These are phyloP conservation scores for Castanea crenata DNA, from an alignment of 306 rosid genomes.

Conservation along the genomic window DNA sequence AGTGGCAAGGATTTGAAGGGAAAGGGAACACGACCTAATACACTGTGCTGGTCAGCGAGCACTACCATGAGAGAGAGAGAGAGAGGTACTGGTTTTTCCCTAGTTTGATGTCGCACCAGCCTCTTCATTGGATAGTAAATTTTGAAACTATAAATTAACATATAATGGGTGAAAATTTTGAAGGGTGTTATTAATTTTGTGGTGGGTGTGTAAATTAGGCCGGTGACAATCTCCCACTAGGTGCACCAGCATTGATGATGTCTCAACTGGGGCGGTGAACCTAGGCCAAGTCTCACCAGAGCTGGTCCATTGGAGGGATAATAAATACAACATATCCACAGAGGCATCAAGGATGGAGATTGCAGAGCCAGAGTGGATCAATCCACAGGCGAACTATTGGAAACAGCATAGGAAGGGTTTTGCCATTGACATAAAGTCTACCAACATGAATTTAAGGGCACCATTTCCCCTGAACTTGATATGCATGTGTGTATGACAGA, in stretches of 20 bases:
- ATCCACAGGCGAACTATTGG: conserved; percentile 54
- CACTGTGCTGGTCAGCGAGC: no score
- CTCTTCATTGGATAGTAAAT: no score
- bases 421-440: conserved; percentile 29
- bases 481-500: no score
- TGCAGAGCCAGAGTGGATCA: conserved; percentile 42
- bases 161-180: no score
- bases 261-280: conserved; percentile 34
- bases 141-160: no score
- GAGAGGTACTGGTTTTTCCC: no score
- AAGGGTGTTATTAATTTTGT: not conserved
- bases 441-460: conserved; percentile 30
- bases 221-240: conserved; percentile 47
- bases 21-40: no score
- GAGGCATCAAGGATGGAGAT: conserved; percentile 33
- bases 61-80: no score
- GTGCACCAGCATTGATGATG: conserved; percentile 52
- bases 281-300: conserved; percentile 31
- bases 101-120: no score
- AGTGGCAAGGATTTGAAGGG: no score
- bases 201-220: not conserved
- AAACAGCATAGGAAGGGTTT: conserved; percentile 46
- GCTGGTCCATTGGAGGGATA: conserved; percentile 36
- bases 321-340: conserved; percentile 39
- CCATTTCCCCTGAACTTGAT: conserved; percentile 31